Evolutionary conservation across 1,284 basidiomycete genomes (phyloP).

Genomic region (Ustilago curta): DNA sequence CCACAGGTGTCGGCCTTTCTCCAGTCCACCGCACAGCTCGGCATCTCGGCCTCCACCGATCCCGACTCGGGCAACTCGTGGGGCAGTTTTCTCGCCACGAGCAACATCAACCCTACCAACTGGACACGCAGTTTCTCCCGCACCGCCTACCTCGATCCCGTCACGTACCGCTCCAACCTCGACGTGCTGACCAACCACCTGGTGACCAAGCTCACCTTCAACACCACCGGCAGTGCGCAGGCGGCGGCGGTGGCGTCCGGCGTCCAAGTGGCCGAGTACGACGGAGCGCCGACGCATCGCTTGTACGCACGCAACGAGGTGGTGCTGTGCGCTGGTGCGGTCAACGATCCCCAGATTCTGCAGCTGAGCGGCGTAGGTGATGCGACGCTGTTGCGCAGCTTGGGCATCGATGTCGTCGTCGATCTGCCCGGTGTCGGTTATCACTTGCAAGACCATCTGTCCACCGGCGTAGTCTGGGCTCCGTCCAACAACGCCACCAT

Average conservation of each 20-base stretch:
- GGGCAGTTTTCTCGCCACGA: constrained; percentile 76
- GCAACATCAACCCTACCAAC: constrained; percentile 76
- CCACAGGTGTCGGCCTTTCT: constrained; percentile 53
- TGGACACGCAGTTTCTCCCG: constrained; percentile 78
- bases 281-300: constrained; percentile 21
- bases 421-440: constrained; percentile 69
- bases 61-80: constrained; percentile 73
- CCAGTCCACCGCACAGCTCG: constrained; percentile 61
- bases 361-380: constrained; percentile 72
- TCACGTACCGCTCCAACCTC: constrained; percentile 75
- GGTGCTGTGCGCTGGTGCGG: constrained; percentile 71
- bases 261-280: constrained; percentile 71
- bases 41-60: constrained; percentile 72
- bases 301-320: constrained; percentile 70
- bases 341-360: constrained; percentile 71
- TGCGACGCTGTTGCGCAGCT: constrained; percentile 73
- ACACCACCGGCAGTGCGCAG: constrained; percentile 70
- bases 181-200: constrained; percentile 75
- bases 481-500: constrained; percentile 67
- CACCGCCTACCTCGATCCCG: constrained; percentile 78
- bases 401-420: constrained; percentile 56
- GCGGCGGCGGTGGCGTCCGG: constrained; percentile 71
- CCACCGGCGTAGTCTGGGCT: constrained; percentile 23
- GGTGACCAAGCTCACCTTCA: constrained; percentile 77
- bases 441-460: constrained; percentile 70